phyloP scores from a whole-genome alignment of 305 asterid species.

The Solanum hybrid region DNA sequence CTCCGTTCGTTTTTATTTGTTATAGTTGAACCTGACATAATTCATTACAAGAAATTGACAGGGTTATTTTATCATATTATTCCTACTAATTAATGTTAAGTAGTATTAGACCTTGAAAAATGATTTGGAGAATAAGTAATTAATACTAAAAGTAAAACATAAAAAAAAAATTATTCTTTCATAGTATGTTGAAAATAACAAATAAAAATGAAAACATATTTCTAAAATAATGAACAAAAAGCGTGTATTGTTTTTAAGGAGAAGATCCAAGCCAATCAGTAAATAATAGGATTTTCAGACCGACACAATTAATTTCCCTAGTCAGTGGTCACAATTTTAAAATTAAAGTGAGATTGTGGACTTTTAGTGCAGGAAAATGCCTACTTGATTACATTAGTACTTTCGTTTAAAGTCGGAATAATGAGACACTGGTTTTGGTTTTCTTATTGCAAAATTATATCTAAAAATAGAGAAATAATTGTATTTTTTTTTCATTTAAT shows the following conservation, averaged over 20 bases:
- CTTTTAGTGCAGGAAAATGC: not conserved
- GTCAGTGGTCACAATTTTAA: not conserved
- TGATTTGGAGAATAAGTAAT: no score
- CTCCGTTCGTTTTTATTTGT: no score
- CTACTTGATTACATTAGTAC: not conserved
- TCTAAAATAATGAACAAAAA: no score
- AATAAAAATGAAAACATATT: no score
- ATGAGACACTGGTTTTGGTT: not conserved
- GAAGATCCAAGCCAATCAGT: not conserved
- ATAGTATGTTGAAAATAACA: no score
- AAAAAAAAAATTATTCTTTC: no score
- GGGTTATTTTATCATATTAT: no score
- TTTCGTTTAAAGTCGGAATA: not conserved
- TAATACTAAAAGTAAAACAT: no score
- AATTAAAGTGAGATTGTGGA: not conserved
- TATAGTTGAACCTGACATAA: no score
- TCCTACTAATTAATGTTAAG: no score
- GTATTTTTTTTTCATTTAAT: fast-evolving
- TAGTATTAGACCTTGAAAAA: not conserved
- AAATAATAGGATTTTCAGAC: not conserved
- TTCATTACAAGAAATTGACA: not conserved
- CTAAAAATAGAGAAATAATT: not conserved
- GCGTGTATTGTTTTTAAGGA: not conserved
- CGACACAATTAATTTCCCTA: not conserved
- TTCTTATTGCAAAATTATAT: not conserved